Conservation (phyloP, 495 filamentous ascomycete genomes). For the Trichoderma gamsii region DNA sequence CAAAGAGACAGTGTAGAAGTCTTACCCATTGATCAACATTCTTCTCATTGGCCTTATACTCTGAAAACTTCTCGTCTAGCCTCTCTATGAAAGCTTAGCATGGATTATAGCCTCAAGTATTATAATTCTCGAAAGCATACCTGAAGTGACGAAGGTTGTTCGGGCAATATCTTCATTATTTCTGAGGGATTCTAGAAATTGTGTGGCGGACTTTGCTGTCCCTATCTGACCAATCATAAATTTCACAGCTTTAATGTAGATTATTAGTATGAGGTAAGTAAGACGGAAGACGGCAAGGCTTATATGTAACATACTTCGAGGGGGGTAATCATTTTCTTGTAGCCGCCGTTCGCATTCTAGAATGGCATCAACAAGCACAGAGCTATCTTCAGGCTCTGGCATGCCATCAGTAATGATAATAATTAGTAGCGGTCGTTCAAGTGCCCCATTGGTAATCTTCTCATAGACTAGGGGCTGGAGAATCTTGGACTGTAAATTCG, state of each 20-base stretch:
- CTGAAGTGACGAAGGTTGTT: neutral
- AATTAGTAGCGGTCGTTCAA: neutral
- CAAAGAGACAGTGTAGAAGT: neutral
- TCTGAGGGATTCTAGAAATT: neutral
- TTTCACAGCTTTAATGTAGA: neutral
- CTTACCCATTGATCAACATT: neutral
- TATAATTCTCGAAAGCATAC: neutral
- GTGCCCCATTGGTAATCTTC: neutral
- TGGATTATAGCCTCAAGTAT: neutral
- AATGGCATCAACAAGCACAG: neutral
- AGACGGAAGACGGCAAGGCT: neutral
- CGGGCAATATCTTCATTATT: neutral
- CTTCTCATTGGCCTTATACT: neutral
- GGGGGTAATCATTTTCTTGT: neutral
- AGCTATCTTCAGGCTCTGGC: neutral
- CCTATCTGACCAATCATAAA: neutral
- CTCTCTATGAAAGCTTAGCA: neutral
- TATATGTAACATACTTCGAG: neutral
- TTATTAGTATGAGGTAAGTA: neutral
- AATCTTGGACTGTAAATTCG: conserved; percentile 10
- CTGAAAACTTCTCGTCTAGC: neutral
- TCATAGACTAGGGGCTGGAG: neutral
- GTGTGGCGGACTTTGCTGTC: neutral
- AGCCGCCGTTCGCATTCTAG: neutral
- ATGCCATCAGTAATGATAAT: neutral